Percentiles rank a stretch among this genome's conserved stretches.
phyloP scores from a whole-genome alignment of 164 flowering plant genomes.

The Macadamia tetraphylla region DNA sequence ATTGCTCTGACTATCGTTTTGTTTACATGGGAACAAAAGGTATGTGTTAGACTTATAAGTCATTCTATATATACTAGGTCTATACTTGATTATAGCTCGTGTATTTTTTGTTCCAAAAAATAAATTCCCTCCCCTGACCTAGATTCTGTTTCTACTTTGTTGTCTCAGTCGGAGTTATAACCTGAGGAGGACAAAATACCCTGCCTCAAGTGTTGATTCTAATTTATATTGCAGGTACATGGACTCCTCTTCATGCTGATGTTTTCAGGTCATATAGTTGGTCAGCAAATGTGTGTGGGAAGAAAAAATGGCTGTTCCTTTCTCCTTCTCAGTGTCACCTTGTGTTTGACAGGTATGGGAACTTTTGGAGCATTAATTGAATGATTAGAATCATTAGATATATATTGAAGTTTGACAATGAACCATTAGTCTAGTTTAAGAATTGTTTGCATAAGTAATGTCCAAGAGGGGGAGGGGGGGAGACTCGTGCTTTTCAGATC shows the following conservation, averaged over 20 bases:
- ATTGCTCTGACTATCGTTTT: constrained; percentile 97
- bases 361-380: constrained; percentile 2
- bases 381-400: not conserved
- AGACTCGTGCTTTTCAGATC: not conserved
- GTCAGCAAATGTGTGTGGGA: constrained; percentile 98
- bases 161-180: not conserved
- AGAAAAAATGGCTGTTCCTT: constrained; percentile 78
- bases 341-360: constrained; percentile 71
- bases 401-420: not conserved
- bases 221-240: constrained; percentile 56
- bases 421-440: not conserved
- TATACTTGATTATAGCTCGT: not conserved
- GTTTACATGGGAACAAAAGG: constrained; percentile 99
- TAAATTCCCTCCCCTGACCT: not conserved
- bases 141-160: not conserved
- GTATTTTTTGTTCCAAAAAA: not conserved
- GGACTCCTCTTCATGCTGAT: constrained; percentile 99
- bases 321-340: constrained; percentile 75
- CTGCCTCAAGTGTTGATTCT: too few relatives aligned
- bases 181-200: not conserved
- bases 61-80: constrained; percentile 7
- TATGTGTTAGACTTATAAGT: constrained; percentile 21
- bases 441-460: not conserved
- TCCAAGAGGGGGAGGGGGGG: too few relatives aligned
- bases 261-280: constrained; percentile 96